These are phyloP conservation scores for Sporisorium reilianum DNA, from an alignment of 1,284 basidiomycete species.

Conservation along the genomic window DNA sequence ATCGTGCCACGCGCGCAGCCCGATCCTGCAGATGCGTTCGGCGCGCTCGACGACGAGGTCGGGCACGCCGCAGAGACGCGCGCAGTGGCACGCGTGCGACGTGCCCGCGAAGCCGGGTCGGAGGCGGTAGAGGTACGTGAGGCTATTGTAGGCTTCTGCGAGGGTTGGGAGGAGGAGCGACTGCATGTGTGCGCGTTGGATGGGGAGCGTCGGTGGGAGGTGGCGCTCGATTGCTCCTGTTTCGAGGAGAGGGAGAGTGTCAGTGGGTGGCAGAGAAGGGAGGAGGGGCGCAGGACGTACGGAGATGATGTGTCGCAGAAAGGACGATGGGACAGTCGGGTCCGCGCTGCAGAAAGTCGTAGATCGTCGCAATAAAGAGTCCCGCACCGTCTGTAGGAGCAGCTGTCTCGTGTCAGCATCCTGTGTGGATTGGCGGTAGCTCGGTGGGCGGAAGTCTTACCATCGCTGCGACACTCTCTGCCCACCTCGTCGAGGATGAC, in stretches of 20 bases:
- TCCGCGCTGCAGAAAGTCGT: constrained; percentile 40
- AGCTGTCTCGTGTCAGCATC: not conserved
- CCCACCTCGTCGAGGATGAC: constrained; percentile 53
- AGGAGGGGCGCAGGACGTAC: constrained; percentile 10
- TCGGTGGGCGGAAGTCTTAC: too few species aligned
- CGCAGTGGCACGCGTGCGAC: constrained; percentile 45
- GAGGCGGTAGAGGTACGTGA: constrained; percentile 47
- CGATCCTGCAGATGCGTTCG: constrained; percentile 19
- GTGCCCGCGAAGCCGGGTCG: constrained; percentile 38
- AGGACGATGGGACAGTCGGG: constrained; percentile 36
- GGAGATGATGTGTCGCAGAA: constrained; percentile 45
- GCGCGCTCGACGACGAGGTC: constrained; percentile 38
- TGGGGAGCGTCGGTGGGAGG: constrained; percentile 23
- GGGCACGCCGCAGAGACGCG: constrained; percentile 45
- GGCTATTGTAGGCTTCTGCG: constrained; percentile 16
- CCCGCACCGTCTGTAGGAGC: constrained; percentile 39
- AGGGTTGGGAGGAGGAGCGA: constrained; percentile 35
- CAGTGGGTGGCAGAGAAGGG: too few species aligned
- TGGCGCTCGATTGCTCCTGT: constrained; percentile 42
- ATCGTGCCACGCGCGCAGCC: constrained; percentile 27
- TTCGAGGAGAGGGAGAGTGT: not conserved
- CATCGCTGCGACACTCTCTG: constrained; percentile 45
- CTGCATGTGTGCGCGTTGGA: constrained; percentile 49
- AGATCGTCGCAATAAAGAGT: constrained; percentile 43
- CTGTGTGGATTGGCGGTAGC: too few species aligned